Conservation (phyloP, 805 yeast genomes). For the Sugiyamaella qingdaonensis region DNA sequence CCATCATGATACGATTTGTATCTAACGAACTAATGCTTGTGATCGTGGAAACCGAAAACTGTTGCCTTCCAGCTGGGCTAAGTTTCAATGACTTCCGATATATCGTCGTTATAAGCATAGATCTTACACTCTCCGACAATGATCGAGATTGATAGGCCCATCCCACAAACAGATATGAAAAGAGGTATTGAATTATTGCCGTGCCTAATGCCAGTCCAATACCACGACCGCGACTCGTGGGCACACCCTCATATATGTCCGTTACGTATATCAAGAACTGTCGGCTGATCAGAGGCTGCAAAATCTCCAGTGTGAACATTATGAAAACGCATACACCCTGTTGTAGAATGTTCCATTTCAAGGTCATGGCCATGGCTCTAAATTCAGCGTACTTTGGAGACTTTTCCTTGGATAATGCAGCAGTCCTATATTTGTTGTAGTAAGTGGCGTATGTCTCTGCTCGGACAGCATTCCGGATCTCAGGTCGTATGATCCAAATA, state of each 20-base stretch:
- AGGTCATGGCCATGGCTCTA: conserved; percentile 4
- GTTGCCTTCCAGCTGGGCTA: conserved; percentile 47
- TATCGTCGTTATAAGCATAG: conserved; percentile 62
- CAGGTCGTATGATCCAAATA: conserved; percentile 7
- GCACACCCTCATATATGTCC: conserved; percentile 5
- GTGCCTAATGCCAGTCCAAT: conserved; percentile 15
- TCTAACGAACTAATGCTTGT: conserved; percentile 72
- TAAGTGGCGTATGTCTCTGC: not conserved
- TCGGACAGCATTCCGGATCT: conserved; percentile 2
- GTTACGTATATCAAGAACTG: conserved; percentile 8
- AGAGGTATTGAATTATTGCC: not conserved
- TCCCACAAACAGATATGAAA: conserved; percentile 6
- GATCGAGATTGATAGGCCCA: conserved; percentile 6
- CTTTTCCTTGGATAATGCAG: not conserved
- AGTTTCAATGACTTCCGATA: conserved; percentile 60
- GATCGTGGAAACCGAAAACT: conserved; percentile 57
- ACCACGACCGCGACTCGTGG: conserved; percentile 12
- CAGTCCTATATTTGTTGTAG: conserved; percentile 3
- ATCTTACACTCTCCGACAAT: conserved; percentile 53
- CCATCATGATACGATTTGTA: conserved; percentile 65
- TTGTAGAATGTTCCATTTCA: conserved; percentile 1
- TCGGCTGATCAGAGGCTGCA: conserved; percentile 10
- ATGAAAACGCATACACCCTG: not conserved
- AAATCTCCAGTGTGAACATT: not conserved
- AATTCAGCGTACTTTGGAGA: conserved; percentile 6